Evolutionary conservation across 192 early-diverging fungal species (phyloP), one percentile per base, ranked within the genome.

Genomic region (Coemansia sp.): DNA sequence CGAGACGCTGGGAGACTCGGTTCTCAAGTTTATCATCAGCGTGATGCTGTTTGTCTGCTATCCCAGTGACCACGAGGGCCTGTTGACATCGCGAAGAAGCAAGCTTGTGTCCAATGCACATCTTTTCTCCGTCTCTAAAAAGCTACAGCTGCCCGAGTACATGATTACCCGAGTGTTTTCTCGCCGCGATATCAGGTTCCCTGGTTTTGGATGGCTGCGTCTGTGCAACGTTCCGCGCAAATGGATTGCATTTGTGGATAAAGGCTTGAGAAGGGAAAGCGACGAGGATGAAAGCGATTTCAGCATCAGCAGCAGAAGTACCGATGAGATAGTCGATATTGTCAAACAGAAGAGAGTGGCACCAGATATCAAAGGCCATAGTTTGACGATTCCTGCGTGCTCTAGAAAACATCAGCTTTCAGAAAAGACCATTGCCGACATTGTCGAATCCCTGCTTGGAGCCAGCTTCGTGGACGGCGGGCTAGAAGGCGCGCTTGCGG

Each of bases 1-100:
- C 0, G 94, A 97, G 79, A 88, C 90, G 5, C 79, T 96, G 16
- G 96, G 96, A 7, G 95, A 97, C 66, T 89, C 94, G 25, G 90
- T 94, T 40, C 82, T 97, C 22, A 97, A 97, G 69, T 85, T 91
- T 55, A 75, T 89, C 2, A 76, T 85, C 3, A 89, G 89, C 0
- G 80, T 91, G 28, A 87, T 89, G 63, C 75, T 95, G 33, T 97
- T 90, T 73, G 91, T 90, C 42, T 64, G 83, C 20, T 85, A 89
- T 56, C 94, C 93, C 0, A 73, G 81, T 18, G 85, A 82, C 20
- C 83, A 93, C 66, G 96, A 98, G 74, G 93, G 94, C 0, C 85
- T 88, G 57, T 75, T 98, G 16, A 91, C 91, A n/a, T 73, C 66
- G 20, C 83, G 82, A 7, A 89, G 96, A 56, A 85, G 86, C 20